phyloP scores from a whole-genome alignment of 495 filamentous ascomycete genomes.

The Tuber umbilicatum region DNA sequence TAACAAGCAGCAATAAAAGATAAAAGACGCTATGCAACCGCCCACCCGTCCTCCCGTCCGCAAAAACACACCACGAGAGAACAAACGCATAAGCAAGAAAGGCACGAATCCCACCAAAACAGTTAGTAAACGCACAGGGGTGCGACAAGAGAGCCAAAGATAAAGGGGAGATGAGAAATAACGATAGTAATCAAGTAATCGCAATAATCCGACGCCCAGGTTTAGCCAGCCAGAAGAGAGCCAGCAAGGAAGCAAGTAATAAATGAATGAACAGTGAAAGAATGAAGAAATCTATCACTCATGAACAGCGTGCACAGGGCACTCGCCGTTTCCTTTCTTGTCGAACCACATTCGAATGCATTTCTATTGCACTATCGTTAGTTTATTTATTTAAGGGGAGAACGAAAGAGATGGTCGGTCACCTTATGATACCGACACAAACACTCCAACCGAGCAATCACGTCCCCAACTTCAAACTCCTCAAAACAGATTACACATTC shows the following conservation, averaged over 20 bases:
- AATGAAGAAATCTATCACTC: slow-evolving; percentile 26
- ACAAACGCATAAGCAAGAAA: background rate
- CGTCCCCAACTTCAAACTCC: slow-evolving; percentile 79
- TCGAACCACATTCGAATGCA: slow-evolving; percentile 51
- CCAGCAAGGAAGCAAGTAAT: background rate
- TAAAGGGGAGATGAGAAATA: background rate
- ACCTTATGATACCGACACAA: slow-evolving; percentile 82
- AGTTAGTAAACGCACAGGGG: background rate
- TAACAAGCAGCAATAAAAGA: background rate
- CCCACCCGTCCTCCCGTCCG: background rate
- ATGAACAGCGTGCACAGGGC: slow-evolving; percentile 50
- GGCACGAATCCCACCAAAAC: background rate
- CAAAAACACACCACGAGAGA: background rate
- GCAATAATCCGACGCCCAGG: background rate
- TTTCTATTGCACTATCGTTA: slow-evolving; percentile 32
- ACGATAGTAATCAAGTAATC: background rate
- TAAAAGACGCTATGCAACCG: background rate
- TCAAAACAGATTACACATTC: slow-evolving; percentile 97
- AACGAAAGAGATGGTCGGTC: slow-evolving; percentile 19
- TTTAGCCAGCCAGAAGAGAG: background rate
- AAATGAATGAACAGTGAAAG: background rate
- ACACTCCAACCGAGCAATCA: slow-evolving; percentile 81
- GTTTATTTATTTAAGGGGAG: slow-evolving; percentile 10
- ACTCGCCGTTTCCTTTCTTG: slow-evolving; percentile 49
- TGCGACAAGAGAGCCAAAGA: background rate